phyloP scores from a whole-genome alignment of 805 yeast genomes.

The Jamesozyma hellenica region DNA sequence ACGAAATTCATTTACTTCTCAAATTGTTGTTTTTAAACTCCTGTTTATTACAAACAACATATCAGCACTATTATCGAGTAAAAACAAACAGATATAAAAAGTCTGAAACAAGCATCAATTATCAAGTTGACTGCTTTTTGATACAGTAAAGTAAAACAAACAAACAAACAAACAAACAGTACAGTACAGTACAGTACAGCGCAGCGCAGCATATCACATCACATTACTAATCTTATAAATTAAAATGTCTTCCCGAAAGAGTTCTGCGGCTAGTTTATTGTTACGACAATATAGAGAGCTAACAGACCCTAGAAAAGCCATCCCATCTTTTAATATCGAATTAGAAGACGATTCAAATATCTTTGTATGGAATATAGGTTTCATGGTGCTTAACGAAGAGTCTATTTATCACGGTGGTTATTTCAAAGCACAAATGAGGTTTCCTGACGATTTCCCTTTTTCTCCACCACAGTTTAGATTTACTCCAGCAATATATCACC shows the following conservation, averaged over 20 bases:
- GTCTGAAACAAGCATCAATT: no score
- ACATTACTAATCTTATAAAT: no score
- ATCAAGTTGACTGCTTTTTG: no score
- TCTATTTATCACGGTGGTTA: conserved; percentile 91
- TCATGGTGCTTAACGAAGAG: conserved; percentile 82
- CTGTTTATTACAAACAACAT: no score
- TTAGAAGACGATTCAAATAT: conserved; percentile 50
- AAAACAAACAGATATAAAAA: no score
- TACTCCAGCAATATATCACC: conserved; percentile 89
- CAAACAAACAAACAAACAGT: no score
- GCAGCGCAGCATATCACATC: no score
- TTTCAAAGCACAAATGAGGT: conserved; percentile 87
- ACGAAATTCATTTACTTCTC: no score
- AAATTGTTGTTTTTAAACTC: no score
- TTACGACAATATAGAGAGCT: conserved; percentile 91
- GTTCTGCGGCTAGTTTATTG: conserved; percentile 69
- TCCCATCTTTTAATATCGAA: conserved; percentile 61
- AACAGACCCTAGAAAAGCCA: conserved; percentile 82
- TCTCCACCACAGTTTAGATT: conserved; percentile 88
- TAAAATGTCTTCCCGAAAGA: conserved; percentile 29
- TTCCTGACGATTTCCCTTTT: conserved; percentile 85
- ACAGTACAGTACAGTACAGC: no score
- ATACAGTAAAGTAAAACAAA: no score
- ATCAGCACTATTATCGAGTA: no score
- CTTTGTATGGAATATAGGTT: conserved; percentile 73